Base-by-base conservation (phyloP, 2,329 filamentous ascomycete species). In the Verticillium albo-atrum region DNA sequence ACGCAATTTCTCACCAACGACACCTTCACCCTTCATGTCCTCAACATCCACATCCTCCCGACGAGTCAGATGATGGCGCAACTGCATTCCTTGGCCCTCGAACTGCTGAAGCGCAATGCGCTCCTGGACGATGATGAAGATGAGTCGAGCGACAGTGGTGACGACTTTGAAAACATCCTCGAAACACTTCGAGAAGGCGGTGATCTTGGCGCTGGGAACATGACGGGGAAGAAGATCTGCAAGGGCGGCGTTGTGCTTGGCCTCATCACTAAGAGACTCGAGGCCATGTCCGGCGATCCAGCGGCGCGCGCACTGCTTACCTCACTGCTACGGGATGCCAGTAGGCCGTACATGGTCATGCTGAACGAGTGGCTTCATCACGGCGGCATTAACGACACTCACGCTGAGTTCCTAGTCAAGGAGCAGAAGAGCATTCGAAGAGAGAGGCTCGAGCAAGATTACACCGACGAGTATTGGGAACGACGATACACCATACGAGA, bases 391-490 rank as follows among this genome's bases (percentile, higher is more conserved):
- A 91, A 90, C 68, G 95, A 99, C 71, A 92, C 93, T 0, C 94
- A 98, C 72, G 85, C 88, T 1, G 95, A 99, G 72, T 99, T 99
- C 66, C 77, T 99, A 57, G 88, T 99, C 70, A 96, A 96, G 70
- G 95, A 98, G 73, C 92, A 97, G 68, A 96, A 94, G 74, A 97
- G 93, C 69, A 97, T 99, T 67, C 89, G 89, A 60, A 86, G 95
- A 47, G 95, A 98, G 72, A 85, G 91, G 61, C 79, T 99, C 3
- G 92, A 98, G 70, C 89, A 97, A 70, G 95, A 99, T 72, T 99
- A 98, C 69, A 99, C 94, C 0, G 95, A 99, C 72, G 95, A 99
- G 70, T 99, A 99, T 74, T 99, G 95, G 95, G 95, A 99, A 72
- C 92, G 96, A 70, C 85, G 95, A 63, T 99, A 99, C 71, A 98